Evolutionary conservation across 2,329 filamentous ascomycete species (phyloP).

Genomic region (Huntiella bhutanensis): DNA sequence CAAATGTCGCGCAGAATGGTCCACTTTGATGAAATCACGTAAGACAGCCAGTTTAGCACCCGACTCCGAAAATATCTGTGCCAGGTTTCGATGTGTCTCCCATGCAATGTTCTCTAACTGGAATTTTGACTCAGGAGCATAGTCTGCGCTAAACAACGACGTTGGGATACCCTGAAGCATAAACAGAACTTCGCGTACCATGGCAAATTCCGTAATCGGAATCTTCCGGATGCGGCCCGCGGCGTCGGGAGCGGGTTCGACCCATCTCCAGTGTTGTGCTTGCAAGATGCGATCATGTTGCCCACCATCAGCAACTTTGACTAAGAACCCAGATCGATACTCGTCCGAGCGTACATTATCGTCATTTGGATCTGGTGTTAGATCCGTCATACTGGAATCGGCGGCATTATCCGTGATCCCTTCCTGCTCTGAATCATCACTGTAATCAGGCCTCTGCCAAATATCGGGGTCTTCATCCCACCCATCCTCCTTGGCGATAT

Average conservation of each 20-base stretch:
- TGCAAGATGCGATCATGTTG: constrained; percentile 17
- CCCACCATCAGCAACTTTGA: constrained; percentile 18
- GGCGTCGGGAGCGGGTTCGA: constrained; percentile 20
- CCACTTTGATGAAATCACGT: constrained; percentile 24
- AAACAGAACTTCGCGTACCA: constrained; percentile 59
- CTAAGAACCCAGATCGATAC: constrained; percentile 18
- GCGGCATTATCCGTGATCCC: constrained; percentile 19
- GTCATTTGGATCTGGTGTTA: constrained; percentile 15
- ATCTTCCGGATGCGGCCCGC: constrained; percentile 21
- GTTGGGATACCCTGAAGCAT: constrained; percentile 70
- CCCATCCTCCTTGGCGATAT: constrained; percentile 59
- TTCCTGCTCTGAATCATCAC: constrained; percentile 44
- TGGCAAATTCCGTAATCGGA: constrained; percentile 49
- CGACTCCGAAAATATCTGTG: constrained; percentile 27
- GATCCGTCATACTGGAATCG: constrained; percentile 20
- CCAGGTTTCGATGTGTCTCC: constrained; percentile 30
- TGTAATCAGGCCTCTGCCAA: constrained; percentile 54
- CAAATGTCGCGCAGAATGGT: constrained; percentile 36
- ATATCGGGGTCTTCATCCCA: constrained; percentile 44
- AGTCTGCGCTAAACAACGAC: constrained; percentile 40
- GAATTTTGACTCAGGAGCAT: constrained; percentile 22
- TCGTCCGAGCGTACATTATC: not conserved
- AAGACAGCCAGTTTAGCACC: constrained; percentile 27
- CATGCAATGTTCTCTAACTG: constrained; percentile 30
- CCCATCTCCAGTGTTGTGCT: constrained; percentile 20